Evolutionary conservation across 768 basidiomycete species (phyloP).

Genomic region (Calvatia gigantea): DNA sequence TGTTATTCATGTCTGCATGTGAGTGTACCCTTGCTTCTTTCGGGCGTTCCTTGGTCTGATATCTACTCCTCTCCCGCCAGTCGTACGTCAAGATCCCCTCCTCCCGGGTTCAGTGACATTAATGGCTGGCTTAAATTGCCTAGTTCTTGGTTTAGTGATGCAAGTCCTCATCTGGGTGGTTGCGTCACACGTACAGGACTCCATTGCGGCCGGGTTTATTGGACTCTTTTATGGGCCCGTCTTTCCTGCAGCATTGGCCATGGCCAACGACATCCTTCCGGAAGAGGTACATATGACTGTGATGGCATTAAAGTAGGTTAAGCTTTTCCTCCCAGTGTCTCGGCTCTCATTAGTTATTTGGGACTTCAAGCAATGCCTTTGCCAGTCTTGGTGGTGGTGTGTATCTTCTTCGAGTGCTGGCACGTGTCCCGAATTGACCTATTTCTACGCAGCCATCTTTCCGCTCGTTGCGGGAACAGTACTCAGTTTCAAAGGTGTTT

Average conservation of each 20-base stretch:
- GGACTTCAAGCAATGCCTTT: conserved; percentile 11
- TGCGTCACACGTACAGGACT: conserved; percentile 41
- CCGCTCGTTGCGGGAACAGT: conserved; percentile 47
- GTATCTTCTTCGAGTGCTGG: not conserved
- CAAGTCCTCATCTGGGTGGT: conserved; percentile 49
- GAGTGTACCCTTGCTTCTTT: conserved; percentile 18
- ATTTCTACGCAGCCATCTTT: conserved; percentile 35
- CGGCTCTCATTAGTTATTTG: not conserved
- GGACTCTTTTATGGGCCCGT: conserved; percentile 49
- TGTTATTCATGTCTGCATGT: conserved; percentile 40
- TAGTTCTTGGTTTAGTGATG: conserved; percentile 41
- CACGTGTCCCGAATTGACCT: not conserved
- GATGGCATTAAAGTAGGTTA: conserved; percentile 49
- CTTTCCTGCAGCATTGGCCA: conserved; percentile 41
- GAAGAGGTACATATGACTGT: conserved; percentile 45
- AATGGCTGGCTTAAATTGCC: not conserved
- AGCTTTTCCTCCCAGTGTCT: not conserved
- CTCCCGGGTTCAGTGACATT: not conserved
- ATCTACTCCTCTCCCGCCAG: not conserved
- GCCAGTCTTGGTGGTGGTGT: conserved; percentile 15
- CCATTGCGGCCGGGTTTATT: conserved; percentile 41
- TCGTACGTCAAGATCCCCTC: not conserved
- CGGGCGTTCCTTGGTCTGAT: not conserved
- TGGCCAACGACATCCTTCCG: conserved; percentile 46
- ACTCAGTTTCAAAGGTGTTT: conserved; percentile 34